These are phyloP conservation scores for Coemansia sp. DNA, from an alignment of 192 early-diverging fungal genomes.

Conservation along the genomic window DNA sequence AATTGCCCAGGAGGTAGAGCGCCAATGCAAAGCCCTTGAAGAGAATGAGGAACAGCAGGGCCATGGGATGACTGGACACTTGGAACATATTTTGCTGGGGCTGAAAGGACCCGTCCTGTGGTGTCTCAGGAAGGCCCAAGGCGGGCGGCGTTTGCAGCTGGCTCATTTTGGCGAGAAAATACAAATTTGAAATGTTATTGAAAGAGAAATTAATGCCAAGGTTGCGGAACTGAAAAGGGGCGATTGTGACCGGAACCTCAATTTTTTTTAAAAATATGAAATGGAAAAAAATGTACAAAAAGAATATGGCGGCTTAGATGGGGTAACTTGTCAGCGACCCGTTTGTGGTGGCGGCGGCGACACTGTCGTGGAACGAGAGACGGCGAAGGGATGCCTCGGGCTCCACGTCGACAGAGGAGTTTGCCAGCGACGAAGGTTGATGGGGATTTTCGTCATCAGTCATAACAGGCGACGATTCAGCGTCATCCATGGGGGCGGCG, in stretches of 20 bases:
- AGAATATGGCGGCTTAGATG: neutral
- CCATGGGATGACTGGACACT: constrained; percentile 75
- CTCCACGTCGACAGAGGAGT: neutral
- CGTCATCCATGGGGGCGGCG: neutral
- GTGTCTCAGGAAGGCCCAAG: neutral
- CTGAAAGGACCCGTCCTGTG: constrained; percentile 4
- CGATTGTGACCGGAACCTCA: neutral
- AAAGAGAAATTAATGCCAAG: neutral
- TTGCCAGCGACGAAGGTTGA: neutral
- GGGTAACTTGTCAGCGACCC: neutral
- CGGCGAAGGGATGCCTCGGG: neutral
- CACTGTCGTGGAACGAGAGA: constrained; percentile 8
- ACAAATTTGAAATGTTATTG: neutral
- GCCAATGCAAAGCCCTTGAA: constrained; percentile 84
- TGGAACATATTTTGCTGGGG: constrained; percentile 48
- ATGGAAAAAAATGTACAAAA: constrained; percentile 9
- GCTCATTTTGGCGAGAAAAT: neutral
- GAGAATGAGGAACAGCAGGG: constrained; percentile 85
- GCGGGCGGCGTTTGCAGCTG: neutral
- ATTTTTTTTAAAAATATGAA: too few species aligned
- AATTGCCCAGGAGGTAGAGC: constrained; percentile 82
- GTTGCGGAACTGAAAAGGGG: neutral
- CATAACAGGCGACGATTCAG: neutral
- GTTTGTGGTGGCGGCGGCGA: neutral
- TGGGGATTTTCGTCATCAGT: constrained; percentile 10